These are phyloP conservation scores for Penicillium sp. DNA, from an alignment of 2,329 filamentous ascomycete species.

Conservation along the genomic window DNA sequence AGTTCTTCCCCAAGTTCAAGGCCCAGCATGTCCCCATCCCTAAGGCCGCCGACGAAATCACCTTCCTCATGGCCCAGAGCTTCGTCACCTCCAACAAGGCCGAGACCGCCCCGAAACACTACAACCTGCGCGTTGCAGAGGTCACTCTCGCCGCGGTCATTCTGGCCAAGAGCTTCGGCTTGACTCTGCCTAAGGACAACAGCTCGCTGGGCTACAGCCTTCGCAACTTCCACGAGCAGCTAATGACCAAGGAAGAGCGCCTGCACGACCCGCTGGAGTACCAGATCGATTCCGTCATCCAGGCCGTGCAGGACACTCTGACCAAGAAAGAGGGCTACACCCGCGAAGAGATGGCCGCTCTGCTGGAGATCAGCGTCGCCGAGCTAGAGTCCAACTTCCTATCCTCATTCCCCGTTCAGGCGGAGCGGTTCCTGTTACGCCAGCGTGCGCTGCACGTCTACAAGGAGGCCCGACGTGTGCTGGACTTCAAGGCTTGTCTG, in stretches of 20 bases:
- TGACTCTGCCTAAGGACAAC: slow-evolving; percentile 74
- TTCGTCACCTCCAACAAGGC: slow-evolving; percentile 95
- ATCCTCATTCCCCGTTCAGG: slow-evolving; percentile 84
- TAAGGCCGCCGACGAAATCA: slow-evolving; percentile 76
- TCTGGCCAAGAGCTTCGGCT: slow-evolving; percentile 61
- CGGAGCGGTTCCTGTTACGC: slow-evolving; percentile 82
- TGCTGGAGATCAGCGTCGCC: slow-evolving; percentile 68
- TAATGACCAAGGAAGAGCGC: slow-evolving; percentile 62
- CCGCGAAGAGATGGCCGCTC: slow-evolving; percentile 76
- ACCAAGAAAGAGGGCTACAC: slow-evolving; percentile 83
- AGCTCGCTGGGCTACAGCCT: slow-evolving; percentile 82
- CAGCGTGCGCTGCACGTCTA: slow-evolving; percentile 92
- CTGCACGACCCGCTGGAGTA: slow-evolving; percentile 58
- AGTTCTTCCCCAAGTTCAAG: slow-evolving; percentile 78
- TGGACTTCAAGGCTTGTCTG: slow-evolving; percentile 81
- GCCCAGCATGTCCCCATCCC: slow-evolving; percentile 82
- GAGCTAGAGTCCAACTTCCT: slow-evolving; percentile 79
- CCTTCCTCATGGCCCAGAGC: slow-evolving; percentile 91
- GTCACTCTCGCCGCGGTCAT: slow-evolving; percentile 82
- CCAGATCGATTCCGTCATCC: slow-evolving; percentile 74
- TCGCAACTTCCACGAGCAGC: slow-evolving; percentile 82
- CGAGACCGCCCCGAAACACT: slow-evolving; percentile 88
- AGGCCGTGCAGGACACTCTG: slow-evolving; percentile 71
- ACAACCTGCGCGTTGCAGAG: slow-evolving; percentile 96
- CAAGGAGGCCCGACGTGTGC: slow-evolving; percentile 81